Evolutionary conservation across 2,329 filamentous ascomycete species (phyloP), one percentile per base, ranked within the genome.

Genomic region (Penicillium olsonii): DNA sequence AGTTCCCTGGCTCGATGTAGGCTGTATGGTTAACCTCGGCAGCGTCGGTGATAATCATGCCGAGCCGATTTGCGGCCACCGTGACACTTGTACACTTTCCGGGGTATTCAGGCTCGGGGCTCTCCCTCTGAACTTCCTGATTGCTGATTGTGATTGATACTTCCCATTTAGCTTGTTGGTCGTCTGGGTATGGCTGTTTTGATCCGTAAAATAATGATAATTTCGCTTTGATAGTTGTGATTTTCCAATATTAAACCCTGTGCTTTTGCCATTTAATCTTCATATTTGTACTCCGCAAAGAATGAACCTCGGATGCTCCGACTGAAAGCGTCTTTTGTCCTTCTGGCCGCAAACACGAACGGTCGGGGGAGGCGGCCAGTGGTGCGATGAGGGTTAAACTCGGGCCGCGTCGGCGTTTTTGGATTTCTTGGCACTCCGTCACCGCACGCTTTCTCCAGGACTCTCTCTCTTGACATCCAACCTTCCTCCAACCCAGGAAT

Each of bases 321-420:
- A 19, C 8, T 15, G 24, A 40, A 48, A 38, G 45, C 45, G 40
- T 31, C 12, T 31, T 19, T 44, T 43, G 34, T 6, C 26, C 12
- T 4, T 2, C 11, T 48, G 45, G 45, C 40, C 45, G 40, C 45
- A 37, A 48, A 44, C 2, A 0, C 0, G 0, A 0, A 20, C 33
- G 11, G 14, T 39, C 9, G 10, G 1, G 3, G 0, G 19, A 17
- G 19, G 17, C 17, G 54, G 51, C 50, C 52, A 54, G 59, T 59
- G 56, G 46, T 48, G 45, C 41, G 44, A 56, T 42, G 44, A 60
- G 53, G 61, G 60, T 49, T 56, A 53, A 45, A 53, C 50, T 68
- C 67, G 67, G 67, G 57, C 67, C 66, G 66, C 65, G 56, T 65
- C 61, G 61, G 63, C 56, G 59, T 45, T 61, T 59, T 53, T 42